Evolutionary conservation across 1,139 yeast genomes (phyloP), one percentile per base, ranked within the genome.

Genomic region (Starmera stellimalicola): DNA sequence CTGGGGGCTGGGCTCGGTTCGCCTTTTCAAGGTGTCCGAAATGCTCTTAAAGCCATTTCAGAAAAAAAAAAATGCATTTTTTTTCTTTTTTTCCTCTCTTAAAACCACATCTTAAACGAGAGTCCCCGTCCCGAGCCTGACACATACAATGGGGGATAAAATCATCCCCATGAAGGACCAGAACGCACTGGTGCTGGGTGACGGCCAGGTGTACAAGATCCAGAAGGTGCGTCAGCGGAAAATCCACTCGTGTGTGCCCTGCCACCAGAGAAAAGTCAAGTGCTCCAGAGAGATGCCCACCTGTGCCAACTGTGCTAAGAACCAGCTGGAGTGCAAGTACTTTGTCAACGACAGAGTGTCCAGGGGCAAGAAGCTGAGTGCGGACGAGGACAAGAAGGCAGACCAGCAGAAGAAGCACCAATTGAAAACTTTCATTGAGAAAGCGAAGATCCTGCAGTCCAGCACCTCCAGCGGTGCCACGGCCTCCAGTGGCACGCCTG

Each of bases 261-360:
- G 81, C 42, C 81, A 74, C 49, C 71, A 74, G 35, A 64, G 76
- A 37, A 74, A 74, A 51, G 72, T 73, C 44, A 72, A 72, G 47
- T 74, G 81, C 46, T 65, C 74, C 3, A 56, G 80, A 37, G 68
- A 59, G 8, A 49, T 44, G 18, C 58, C 58, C 2, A 41, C 42
- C 3, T 74, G 81, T 45, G 56, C 56, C 36, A 71, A 69, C 49
- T 74, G 81, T 51, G 53, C 44, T 19, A 52, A 51, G 37, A 50
- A 51, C 37, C 35, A 36, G n/a, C 33, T 48, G 17, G 63, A 42
- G 26, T 74, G 81, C 53, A 65, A 65, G 42, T 74, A 73, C 48
- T 74, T 72, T 41, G 65, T 68, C 34, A 74, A 74, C 47, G 77
- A 73, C 44, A 54, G 78, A 33, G 54, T 53, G 55, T 67, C 73